These are phyloP conservation scores for Digitaria exilis DNA, from an alignment of 202 grass and related monocot species.

Conservation along the genomic window DNA sequence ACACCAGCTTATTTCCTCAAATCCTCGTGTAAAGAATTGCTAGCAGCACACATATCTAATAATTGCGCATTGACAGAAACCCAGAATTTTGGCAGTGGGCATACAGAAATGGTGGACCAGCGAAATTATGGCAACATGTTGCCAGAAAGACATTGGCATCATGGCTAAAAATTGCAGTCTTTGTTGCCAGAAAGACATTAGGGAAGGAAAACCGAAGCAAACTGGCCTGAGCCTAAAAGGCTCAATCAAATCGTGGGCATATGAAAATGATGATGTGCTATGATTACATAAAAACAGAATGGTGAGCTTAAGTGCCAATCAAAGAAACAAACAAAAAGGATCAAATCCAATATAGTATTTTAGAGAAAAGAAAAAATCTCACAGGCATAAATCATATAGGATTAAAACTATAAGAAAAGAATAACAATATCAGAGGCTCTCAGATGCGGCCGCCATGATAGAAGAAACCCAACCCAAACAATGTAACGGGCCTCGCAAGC, in stretches of 20 bases:
- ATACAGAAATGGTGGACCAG: slow-evolving; percentile 5
- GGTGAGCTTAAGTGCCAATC: neutral
- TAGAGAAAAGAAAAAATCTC: neutral
- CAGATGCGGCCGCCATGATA: neutral
- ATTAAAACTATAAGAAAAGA: neutral
- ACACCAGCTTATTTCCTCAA: slow-evolving; percentile 5
- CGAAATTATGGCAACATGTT: slow-evolving; percentile 13
- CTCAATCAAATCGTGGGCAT: neutral
- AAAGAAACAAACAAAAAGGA: neutral
- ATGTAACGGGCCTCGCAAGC: neutral
- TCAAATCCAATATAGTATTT: neutral
- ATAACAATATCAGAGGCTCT: neutral
- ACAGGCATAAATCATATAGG: neutral
- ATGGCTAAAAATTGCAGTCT: neutral
- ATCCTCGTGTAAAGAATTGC: neutral
- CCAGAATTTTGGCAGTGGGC: neutral
- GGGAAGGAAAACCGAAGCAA: neutral
- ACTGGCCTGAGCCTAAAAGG: neutral
- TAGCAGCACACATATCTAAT: neutral
- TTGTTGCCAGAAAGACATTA: neutral
- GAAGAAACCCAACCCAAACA: slow-evolving; percentile 12
- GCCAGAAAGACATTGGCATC: slow-evolving; percentile 2
- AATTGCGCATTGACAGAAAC: neutral
- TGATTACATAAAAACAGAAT: neutral
- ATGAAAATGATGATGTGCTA: neutral